Conservation (phyloP, 129 eudicot species). For the Mikania micrantha region DNA sequence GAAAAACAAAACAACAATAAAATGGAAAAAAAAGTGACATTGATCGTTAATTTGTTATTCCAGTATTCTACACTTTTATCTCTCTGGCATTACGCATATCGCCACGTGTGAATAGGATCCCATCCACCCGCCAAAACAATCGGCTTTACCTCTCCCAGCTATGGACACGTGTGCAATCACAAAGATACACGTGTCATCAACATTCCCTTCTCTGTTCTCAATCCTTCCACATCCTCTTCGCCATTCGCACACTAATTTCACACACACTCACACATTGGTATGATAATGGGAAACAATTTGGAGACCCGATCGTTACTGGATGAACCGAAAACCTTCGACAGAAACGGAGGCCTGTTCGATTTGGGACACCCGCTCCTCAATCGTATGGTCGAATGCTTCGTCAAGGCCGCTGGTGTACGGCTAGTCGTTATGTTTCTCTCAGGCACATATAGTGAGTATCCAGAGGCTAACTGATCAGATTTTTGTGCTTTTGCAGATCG, state of each 20-base stretch:
- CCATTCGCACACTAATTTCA: background rate
- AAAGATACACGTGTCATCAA: conserved; percentile 18
- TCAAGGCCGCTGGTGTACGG: conserved; percentile 85
- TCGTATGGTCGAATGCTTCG: conserved; percentile 76
- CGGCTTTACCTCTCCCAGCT: conserved; percentile 3
- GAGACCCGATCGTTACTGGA: conserved; percentile 64
- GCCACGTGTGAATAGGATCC: conserved; percentile 34
- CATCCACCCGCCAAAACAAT: conserved; percentile 7
- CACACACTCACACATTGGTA: background rate
- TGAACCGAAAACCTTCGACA: conserved; percentile 63
- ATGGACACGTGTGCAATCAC: conserved; percentile 15
- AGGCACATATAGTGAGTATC: background rate
- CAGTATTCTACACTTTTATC: background rate
- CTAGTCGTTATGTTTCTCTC: too few relatives aligned
- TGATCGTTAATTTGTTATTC: background rate
- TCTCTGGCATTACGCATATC: background rate
- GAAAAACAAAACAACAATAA: too few relatives aligned
- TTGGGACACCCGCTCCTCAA: conserved; percentile 94
- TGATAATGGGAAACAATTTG: conserved; percentile 43
- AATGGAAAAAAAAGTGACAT: background rate
- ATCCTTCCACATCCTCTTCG: background rate
- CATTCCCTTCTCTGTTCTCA: background rate
- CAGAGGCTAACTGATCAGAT: background rate
- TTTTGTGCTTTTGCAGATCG: conserved; percentile 46
- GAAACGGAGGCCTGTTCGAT: conserved; percentile 52